phyloP scores from a whole-genome alignment of 352 stramenopile species.

The Pythium pyrilobum region DNA sequence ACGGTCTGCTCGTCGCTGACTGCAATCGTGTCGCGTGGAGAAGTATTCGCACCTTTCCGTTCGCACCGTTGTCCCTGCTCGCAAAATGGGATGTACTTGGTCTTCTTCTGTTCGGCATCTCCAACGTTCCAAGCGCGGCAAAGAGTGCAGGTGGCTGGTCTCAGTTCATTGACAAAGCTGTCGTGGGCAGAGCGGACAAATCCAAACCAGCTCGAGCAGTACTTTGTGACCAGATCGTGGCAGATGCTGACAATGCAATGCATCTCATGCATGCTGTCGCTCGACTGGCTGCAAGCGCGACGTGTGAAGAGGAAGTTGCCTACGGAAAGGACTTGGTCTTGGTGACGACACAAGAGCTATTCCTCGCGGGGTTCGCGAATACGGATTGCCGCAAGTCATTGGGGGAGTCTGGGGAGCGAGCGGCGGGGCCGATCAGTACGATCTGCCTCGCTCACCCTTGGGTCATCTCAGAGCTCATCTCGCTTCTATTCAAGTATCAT shows the following conservation, averaged over 20 bases:
- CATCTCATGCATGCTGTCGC: slow-evolving; percentile 71
- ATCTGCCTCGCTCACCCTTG: slow-evolving; percentile 30
- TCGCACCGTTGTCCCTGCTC: slow-evolving; percentile 55
- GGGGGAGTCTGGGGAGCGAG: slow-evolving; percentile 24
- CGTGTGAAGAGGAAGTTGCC: slow-evolving; percentile 7
- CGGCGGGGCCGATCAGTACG: slow-evolving; percentile 27
- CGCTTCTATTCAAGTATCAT: slow-evolving; percentile 61
- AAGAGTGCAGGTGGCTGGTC: slow-evolving; percentile 61
- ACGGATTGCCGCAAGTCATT: slow-evolving; percentile 18
- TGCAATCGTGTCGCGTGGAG: slow-evolving; percentile 81
- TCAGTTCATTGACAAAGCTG: slow-evolving; percentile 53
- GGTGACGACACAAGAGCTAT: slow-evolving; percentile 23
- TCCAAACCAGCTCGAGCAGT: slow-evolving; percentile 39
- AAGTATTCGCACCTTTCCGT: slow-evolving; percentile 65
- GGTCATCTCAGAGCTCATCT: slow-evolving; percentile 34
- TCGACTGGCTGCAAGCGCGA: slow-evolving; percentile 32
- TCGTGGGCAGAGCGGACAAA: slow-evolving; percentile 17
- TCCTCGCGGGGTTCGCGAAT: slow-evolving; percentile 20
- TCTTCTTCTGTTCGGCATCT: slow-evolving; percentile 67
- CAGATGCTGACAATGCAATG: slow-evolving; percentile 58
- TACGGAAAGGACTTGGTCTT: slow-evolving; percentile 19
- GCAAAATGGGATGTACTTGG: slow-evolving; percentile 83
- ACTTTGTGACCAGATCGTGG: slow-evolving; percentile 53
- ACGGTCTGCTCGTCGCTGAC: slow-evolving; percentile 61
- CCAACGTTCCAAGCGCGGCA: slow-evolving; percentile 45